Conservation (phyloP, 176 grass and related monocot genomes). For the Bromus sterilis region DNA sequence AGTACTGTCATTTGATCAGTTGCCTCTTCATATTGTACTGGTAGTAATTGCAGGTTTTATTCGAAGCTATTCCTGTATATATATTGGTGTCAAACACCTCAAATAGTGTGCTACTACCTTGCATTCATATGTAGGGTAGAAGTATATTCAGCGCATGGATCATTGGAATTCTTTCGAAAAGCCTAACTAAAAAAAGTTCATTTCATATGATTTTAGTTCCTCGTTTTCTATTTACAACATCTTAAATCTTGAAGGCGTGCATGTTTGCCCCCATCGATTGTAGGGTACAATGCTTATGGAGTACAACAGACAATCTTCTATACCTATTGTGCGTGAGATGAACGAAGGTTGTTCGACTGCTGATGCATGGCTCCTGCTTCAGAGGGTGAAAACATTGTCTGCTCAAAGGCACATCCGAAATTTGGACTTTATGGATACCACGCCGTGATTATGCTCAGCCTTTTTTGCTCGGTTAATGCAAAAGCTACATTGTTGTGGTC, state of each 20-base stretch:
- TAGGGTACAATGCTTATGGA: conserved; percentile 90
- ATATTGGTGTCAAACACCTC: background rate
- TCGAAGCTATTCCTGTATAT: background rate
- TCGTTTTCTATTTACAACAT: background rate
- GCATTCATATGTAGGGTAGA: background rate
- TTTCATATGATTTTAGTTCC: background rate
- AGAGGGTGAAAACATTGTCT: conserved; percentile 49
- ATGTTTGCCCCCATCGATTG: conserved; percentile 1
- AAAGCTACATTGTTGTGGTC: background rate
- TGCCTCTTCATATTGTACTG: background rate
- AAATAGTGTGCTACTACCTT: conserved; percentile 1
- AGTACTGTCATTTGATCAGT: background rate
- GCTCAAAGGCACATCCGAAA: background rate
- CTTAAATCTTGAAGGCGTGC: conserved; percentile 11
- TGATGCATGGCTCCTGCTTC: conserved; percentile 60
- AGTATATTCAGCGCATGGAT: background rate
- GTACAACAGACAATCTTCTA: conserved; percentile 46
- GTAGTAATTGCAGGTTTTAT: background rate
- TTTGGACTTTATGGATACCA: conserved; percentile 54
- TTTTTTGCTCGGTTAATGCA: background rate
- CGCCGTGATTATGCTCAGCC: conserved; percentile 25
- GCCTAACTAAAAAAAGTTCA: background rate
- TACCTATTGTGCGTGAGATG: conserved; percentile 66
- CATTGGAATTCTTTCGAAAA: background rate
- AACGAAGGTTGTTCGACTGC: conserved; percentile 51